Evolutionary conservation across 441 rosid species (phyloP).

Genomic region (Brassica balearica): DNA sequence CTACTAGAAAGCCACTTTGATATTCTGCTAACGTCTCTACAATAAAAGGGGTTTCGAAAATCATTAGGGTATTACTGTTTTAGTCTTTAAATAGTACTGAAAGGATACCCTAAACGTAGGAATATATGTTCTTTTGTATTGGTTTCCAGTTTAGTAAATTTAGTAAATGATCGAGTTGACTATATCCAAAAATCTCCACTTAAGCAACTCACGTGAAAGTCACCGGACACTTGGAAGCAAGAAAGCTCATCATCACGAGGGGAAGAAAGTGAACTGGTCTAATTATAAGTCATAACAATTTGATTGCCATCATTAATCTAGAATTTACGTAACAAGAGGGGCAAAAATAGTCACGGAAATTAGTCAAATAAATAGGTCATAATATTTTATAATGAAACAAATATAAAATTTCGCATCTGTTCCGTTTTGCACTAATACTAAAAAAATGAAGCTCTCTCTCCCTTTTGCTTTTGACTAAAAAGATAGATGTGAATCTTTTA

Average conservation of each 20-base stretch:
- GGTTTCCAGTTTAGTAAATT: background rate
- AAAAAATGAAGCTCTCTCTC: constrained; percentile 2
- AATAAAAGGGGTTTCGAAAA: constrained; percentile 19
- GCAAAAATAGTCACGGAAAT: background rate
- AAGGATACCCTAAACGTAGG: constrained; percentile 21
- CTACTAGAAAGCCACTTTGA: constrained; percentile 9
- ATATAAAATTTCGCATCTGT: constrained; percentile 20
- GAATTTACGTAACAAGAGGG: background rate
- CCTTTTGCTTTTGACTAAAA: background rate
- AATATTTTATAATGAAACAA: background rate
- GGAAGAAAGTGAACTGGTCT: constrained; percentile 1
- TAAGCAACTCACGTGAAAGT: constrained; percentile 19
- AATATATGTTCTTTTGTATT: constrained; percentile 17
- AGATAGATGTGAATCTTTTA: constrained; percentile 34
- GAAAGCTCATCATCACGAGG: constrained; percentile 6
- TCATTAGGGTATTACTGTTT: constrained; percentile 41
- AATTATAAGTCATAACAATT: no score
- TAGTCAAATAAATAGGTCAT: constrained; percentile 9
- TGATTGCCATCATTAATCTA: background rate
- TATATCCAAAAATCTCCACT: background rate
- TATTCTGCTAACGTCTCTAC: constrained; percentile 11
- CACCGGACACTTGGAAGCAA: background rate
- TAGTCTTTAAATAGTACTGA: constrained; percentile 13
- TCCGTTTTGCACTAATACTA: background rate
- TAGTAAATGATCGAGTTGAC: constrained; percentile 11